phyloP scores from a whole-genome alignment of 2,329 filamentous ascomycete genomes.

The Exophiala sp. region DNA sequence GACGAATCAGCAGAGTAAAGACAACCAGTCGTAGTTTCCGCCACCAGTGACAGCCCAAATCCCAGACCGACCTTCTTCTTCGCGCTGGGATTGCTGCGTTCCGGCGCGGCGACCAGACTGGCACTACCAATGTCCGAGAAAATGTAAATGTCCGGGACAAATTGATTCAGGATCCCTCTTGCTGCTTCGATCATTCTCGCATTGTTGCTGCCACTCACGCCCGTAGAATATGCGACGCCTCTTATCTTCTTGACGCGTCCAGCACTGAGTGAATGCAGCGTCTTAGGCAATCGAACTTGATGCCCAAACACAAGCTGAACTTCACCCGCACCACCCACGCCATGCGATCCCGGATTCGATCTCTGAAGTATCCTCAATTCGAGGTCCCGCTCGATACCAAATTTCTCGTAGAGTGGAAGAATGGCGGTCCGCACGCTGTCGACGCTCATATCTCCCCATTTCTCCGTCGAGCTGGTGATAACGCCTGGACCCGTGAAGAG shows the following conservation, averaged over 20 bases:
- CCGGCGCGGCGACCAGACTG: constrained; percentile 62
- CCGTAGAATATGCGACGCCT: constrained; percentile 89
- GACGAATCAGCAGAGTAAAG: constrained; percentile 83
- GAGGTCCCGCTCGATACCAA: constrained; percentile 82
- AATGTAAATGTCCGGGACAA: constrained; percentile 87
- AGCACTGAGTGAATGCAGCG: constrained; percentile 78
- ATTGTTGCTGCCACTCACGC: constrained; percentile 89
- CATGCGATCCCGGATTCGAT: constrained; percentile 71
- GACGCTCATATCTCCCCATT: constrained; percentile 75
- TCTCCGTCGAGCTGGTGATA: constrained; percentile 80
- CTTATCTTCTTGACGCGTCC: constrained; percentile 84
- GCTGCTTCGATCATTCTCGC: constrained; percentile 91
- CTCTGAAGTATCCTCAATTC: constrained; percentile 78
- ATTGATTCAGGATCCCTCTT: constrained; percentile 77
- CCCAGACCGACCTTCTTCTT: constrained; percentile 72
- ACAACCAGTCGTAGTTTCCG: constrained; percentile 83
- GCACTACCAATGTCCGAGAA: constrained; percentile 66
- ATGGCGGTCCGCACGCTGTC: constrained; percentile 93
- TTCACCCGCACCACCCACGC: constrained; percentile 78
- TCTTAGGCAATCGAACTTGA: constrained; percentile 90
- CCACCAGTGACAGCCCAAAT: constrained; percentile 85
- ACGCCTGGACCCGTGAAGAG: constrained; percentile 87
- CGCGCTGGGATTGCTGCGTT: constrained; percentile 58
- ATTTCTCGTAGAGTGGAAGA: constrained; percentile 82
- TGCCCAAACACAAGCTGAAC: constrained; percentile 94